Base-by-base conservation (phyloP, 2,329 filamentous ascomycete genomes). In the Sphaceloma murrayae region DNA sequence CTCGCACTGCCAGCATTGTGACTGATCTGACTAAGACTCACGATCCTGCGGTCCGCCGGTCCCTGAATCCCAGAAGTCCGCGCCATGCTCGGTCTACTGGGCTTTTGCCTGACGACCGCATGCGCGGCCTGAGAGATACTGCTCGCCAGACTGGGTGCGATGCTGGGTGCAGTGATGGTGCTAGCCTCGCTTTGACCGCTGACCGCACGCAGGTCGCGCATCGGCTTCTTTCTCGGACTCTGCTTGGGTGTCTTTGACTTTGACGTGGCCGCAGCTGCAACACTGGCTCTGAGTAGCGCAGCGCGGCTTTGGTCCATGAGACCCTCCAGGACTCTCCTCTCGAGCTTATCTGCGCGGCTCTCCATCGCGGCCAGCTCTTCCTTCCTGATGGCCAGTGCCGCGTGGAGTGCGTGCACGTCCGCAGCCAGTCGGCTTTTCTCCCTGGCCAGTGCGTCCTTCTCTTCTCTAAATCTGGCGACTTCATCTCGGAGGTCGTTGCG, bases 281-380 rank as follows among this genome's bases (percentile, higher is more conserved):
- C 36, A 5, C 19, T 29, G 11, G 36, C 27, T n/a, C 36, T 27
- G 68, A 91, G 83, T 47, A 96, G 75, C n/a, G 95, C 72, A 18
- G 89, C 80, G 5, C 89, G 82, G 14, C 89, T 95, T 60, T 96
- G 89, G 55, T 96, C 88, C 67, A 98, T 93, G 50, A 96, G 85
- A 18, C 89, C 88, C 52, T 96, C 89, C 22, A 98, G 68, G 53
- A 98, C 94, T 18, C 91, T 80, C 43, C 88, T 83, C 66, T 98
- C 91, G 17, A 98, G 72, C 3, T 78, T 77, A 60, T 95, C 87
- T 2, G 89, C 91, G 50, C 89, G 83, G 8, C 75, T 70, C 60
- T 96, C 89, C 84, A 98, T 95, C 18, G 83, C 74, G 34, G 85
- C 78, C 48, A 98, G 77, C 65, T 96, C 91, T 53, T 96, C 89